Conservation (phyloP, 2,329 filamentous ascomycete genomes). For the Ophiostoma angusticollis region DNA sequence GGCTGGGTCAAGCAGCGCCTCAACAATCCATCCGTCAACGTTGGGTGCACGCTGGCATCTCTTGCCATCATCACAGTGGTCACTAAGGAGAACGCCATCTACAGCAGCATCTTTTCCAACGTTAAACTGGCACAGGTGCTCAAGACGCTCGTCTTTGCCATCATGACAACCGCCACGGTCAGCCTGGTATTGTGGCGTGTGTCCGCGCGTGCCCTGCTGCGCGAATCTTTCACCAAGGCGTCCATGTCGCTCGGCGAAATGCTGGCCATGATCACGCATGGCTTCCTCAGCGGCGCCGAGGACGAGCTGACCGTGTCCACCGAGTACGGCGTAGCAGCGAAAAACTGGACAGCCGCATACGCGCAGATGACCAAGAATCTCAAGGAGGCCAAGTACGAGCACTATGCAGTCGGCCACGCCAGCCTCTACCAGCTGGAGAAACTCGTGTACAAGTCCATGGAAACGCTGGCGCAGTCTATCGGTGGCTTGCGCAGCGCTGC, state of each 20-base stretch:
- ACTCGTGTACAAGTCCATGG: slow-evolving; percentile 69
- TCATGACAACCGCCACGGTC: slow-evolving; percentile 56
- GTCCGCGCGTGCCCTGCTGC: slow-evolving; percentile 61
- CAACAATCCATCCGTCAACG: slow-evolving; percentile 68
- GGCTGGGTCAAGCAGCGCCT: slow-evolving; percentile 77
- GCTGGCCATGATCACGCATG: slow-evolving; percentile 66
- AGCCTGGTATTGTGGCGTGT: slow-evolving; percentile 68
- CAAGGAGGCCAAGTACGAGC: slow-evolving; percentile 78
- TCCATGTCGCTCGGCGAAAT: slow-evolving; percentile 69
- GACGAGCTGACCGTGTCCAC: slow-evolving; percentile 53
- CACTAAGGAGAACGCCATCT: slow-evolving; percentile 82
- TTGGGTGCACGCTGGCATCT: slow-evolving; percentile 73
- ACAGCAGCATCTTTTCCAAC: slow-evolving; percentile 67
- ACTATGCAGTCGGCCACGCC: slow-evolving; percentile 71
- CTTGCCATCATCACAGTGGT: slow-evolving; percentile 81
- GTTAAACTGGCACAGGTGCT: slow-evolving; percentile 71
- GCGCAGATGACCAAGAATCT: slow-evolving; percentile 62
- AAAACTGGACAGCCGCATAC: slow-evolving; percentile 54
- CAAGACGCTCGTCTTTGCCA: slow-evolving; percentile 73
- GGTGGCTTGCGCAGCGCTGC: slow-evolving; percentile 84
- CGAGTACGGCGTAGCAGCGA: slow-evolving; percentile 49
- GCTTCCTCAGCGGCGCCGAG: slow-evolving; percentile 74
- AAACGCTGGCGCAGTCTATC: slow-evolving; percentile 74
- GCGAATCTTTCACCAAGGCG: slow-evolving; percentile 58
- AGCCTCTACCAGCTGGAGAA: slow-evolving; percentile 67